Base-by-base conservation (phyloP, 768 basidiomycete genomes). In the Lactifluus hygrophoroides region DNA sequence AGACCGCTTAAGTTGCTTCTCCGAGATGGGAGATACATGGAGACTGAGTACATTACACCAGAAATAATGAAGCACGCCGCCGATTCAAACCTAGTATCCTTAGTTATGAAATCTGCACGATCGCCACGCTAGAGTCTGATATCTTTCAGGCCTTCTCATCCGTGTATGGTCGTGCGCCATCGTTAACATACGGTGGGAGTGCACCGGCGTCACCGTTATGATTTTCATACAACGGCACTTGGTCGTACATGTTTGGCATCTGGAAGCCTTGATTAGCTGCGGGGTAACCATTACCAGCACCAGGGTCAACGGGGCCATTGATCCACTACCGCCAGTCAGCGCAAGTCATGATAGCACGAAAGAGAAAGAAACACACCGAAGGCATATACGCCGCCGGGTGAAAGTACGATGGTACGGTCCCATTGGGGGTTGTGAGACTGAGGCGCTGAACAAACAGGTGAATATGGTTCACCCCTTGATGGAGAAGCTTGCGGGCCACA, bases 361-460 rank as follows among this genome's bases (percentile, higher is more conserved):
- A n/a, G 17, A 27, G 40, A 38, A 3, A 4, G 46, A 0, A 38
- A n/a, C 74, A 66, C 61, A 77, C 76, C 7, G 77, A 71, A 9
- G 81, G 80, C 19, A 77, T 69, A 61, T 66, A 69, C 6, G 74
- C 73, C 34, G 74, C 72, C 3, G 73, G 72, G 58, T 77, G 73
- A 65, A 79, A 81, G 17, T 65, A 57, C 32, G 76, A 67, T 4
- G 70, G 64, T 14, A 62, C 65, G 30, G 64, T 62, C 16, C 60
- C 48, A 14, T 69, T 53, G 10, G 80, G 78, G 17, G 76, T 67
- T 4, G 69, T 72, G 45, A 80, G 68, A 19, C 51, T 66, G 28
- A 81, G 64, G 28, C 71, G 66, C 79, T 80, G 52, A 37, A 53
- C 9, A 45, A 19, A 51, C 16, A 54, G 40, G 11, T 51, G 10